A percentile compares a stretch with the other conserved stretches of the same genome.
Conservation (phyloP, 2,329 filamentous ascomycete species). For the Cercospora brassicicola region DNA sequence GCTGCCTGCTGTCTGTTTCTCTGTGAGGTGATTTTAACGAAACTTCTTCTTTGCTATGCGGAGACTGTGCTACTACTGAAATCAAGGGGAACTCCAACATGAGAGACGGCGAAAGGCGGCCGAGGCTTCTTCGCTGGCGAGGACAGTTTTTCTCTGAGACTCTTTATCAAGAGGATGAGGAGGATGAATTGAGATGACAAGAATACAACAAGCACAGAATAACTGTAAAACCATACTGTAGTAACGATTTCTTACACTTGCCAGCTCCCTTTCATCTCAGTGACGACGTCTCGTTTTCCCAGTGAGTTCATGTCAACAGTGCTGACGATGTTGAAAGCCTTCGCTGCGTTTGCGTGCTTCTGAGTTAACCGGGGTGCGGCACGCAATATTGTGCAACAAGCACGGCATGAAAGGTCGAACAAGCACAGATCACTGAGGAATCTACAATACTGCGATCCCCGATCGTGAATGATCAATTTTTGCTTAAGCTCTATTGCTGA, state of each 20-base stretch:
- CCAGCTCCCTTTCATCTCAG: not conserved
- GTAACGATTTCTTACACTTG: not conserved
- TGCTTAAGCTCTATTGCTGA: not conserved
- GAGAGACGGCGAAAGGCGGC: not conserved
- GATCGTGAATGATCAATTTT: not conserved
- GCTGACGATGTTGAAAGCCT: not conserved
- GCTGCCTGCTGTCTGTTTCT: not conserved
- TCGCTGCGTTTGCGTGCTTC: not conserved
- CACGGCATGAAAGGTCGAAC: not conserved
- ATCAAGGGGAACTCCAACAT: not conserved
- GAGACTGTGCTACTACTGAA: slow-evolving; percentile 8
- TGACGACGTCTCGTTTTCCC: not conserved
- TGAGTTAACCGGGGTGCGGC: not conserved
- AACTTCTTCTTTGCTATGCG: slow-evolving; percentile 4
- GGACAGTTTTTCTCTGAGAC: slow-evolving; percentile 2
- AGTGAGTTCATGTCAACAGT: not conserved
- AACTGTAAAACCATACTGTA: slow-evolving; percentile 9
- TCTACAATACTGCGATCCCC: not conserved
- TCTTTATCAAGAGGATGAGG: slow-evolving; percentile 2
- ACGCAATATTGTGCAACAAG: not conserved
- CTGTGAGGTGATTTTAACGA: slow-evolving; percentile 7
- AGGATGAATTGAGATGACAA: slow-evolving; percentile 6
- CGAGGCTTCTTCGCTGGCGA: slow-evolving; percentile 21
- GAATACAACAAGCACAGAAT: slow-evolving; percentile 1
- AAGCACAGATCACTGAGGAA: not conserved